Conservation (phyloP, 176 grass and related monocot species). For the Melocanna baccifera region DNA sequence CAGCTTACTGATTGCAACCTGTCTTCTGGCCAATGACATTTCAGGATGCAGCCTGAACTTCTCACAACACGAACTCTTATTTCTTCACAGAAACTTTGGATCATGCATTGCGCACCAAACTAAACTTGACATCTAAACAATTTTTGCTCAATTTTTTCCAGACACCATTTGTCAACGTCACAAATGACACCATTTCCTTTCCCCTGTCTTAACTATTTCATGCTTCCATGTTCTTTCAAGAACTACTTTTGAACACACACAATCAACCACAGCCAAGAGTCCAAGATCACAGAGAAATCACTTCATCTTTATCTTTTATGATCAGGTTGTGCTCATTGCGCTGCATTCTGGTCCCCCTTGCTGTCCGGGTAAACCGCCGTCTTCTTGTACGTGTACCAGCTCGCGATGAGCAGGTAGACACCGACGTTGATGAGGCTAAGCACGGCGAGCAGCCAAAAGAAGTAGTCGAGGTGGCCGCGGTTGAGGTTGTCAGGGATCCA, state of each 20-base stretch:
- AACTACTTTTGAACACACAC: not conserved
- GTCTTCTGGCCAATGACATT: not conserved
- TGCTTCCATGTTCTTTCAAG: not conserved
- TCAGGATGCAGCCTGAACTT: not conserved
- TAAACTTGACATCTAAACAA: not conserved
- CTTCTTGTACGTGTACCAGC: slow-evolving; percentile 88
- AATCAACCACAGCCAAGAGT: not conserved
- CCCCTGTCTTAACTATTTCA: not conserved
- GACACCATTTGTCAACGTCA: not conserved
- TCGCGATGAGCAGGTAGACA: slow-evolving; percentile 59
- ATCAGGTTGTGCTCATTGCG: slow-evolving; percentile 16
- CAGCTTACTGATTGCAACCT: not conserved
- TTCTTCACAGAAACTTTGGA: not conserved
- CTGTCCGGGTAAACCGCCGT: slow-evolving; percentile 36
- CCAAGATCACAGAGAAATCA: not conserved
- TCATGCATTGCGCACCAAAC: not conserved
- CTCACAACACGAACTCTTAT: not conserved
- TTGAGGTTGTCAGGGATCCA: slow-evolving; percentile 93
- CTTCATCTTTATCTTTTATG: not conserved
- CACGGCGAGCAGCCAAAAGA: slow-evolving; percentile 71
- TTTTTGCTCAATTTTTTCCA: not conserved
- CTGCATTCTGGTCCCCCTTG: not conserved
- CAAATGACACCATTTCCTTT: not conserved
- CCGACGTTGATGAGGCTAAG: slow-evolving; percentile 67
- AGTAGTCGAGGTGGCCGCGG: slow-evolving; percentile 76